Percentiles rank a stretch among this genome's conserved stretches.
Conservation (phyloP, 2,329 filamentous ascomycete genomes). For the Fusarium virguliforme region DNA sequence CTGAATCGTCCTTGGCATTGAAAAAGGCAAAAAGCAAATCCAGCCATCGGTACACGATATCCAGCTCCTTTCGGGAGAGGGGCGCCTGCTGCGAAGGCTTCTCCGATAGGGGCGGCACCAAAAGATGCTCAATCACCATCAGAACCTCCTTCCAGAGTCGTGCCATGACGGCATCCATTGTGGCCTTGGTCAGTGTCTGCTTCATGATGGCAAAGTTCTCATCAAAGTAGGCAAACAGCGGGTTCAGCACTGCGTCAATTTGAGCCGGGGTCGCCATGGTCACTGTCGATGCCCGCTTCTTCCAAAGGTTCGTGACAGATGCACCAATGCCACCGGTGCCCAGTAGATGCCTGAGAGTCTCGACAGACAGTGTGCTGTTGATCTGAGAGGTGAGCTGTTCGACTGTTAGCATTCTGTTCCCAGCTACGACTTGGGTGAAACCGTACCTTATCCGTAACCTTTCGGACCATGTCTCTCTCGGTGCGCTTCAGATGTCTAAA, state of each 20-base stretch:
- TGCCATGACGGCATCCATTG: conserved; percentile 99
- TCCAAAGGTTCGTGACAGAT: conserved; percentile 79
- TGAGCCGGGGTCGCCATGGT: conserved; percentile 79
- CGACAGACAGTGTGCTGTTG: conserved; percentile 86
- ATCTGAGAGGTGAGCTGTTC: conserved; percentile 90
- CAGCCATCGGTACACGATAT: conserved; percentile 96
- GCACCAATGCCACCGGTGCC: conserved; percentile 80
- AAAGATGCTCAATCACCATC: conserved; percentile 88
- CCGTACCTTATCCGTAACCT: conserved; percentile 94
- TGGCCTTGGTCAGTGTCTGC: conserved; percentile 90
- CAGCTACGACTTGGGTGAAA: background rate
- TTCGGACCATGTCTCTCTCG: conserved; percentile 97
- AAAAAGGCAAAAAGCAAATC: conserved; percentile 94
- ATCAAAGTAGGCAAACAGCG: conserved; percentile 94
- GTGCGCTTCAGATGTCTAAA: conserved; percentile 96
- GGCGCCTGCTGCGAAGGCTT: conserved; percentile 91
- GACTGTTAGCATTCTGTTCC: conserved; percentile 25
- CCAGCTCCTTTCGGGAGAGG: conserved; percentile 88
- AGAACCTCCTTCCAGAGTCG: conserved; percentile 98
- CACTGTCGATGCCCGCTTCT: conserved; percentile 70
- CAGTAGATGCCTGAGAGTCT: conserved; percentile 82
- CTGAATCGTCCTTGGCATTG: conserved; percentile 87
- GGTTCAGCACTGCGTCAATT: conserved; percentile 84
- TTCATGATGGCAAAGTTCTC: conserved; percentile 99
- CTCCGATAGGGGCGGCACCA: conserved; percentile 95